Conservation (phyloP, 2,329 filamentous ascomycete species). For the Cercospora berteroae region DNA sequence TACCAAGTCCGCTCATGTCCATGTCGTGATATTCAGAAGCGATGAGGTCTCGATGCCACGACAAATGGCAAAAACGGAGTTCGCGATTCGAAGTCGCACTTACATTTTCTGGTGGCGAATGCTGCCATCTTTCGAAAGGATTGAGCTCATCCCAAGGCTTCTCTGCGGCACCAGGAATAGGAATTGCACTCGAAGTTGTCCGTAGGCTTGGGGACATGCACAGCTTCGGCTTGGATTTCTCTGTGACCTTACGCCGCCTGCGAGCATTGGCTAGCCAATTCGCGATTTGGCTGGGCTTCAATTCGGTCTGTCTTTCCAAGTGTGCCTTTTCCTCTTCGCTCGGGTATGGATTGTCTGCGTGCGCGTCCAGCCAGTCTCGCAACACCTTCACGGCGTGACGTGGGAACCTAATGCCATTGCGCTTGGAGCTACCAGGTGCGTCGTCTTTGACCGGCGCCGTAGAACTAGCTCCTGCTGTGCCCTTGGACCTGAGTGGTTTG, state of each 20-base stretch:
- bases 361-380: conserved; percentile 79
- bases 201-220: conserved; percentile 63
- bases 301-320: conserved; percentile 72
- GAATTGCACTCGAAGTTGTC: conserved; percentile 62
- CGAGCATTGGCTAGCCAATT: conserved; percentile 93
- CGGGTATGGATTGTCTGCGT: conserved; percentile 81
- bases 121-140: conserved; percentile 67
- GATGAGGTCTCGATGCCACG: neutral
- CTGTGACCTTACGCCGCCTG: conserved; percentile 72
- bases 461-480: conserved; percentile 16
- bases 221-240: conserved; percentile 39
- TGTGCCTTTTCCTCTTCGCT: conserved; percentile 82
- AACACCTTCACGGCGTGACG: conserved; percentile 75
- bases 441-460: conserved; percentile 28
- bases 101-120: conserved; percentile 63
- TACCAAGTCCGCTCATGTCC: neutral
- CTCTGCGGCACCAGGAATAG: conserved; percentile 62
- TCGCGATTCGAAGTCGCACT: neutral
- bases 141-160: conserved; percentile 52
- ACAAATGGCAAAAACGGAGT: neutral
- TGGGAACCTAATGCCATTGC: conserved; percentile 71
- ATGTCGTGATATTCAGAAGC: no score
- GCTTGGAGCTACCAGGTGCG: conserved; percentile 37
- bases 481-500: conserved; percentile 31
- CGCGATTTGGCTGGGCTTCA: conserved; percentile 79